Conservation (phyloP, 1,284 basidiomycete genomes). For the Agaricales sp. region DNA sequence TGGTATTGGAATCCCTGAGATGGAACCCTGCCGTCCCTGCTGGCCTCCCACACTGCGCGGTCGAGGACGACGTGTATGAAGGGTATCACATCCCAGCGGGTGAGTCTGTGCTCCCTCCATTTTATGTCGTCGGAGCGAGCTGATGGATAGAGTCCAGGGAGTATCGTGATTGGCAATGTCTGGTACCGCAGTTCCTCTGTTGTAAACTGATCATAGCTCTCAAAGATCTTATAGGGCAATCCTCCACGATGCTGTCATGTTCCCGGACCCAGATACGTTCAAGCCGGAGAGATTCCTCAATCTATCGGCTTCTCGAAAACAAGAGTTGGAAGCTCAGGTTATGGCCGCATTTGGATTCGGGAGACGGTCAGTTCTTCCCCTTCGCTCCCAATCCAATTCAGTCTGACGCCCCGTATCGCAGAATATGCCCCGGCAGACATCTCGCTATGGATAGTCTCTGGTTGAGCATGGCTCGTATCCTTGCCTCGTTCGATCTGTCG, state of each 20-base stretch:
- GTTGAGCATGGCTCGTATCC: constrained; percentile 37
- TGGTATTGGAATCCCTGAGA: constrained; percentile 19
- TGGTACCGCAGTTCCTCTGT: neutral
- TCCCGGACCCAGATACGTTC: neutral
- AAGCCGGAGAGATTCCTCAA: neutral
- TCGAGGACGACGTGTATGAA: neutral
- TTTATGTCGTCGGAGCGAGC: neutral
- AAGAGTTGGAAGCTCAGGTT: neutral
- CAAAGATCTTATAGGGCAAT: neutral
- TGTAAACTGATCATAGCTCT: neutral
- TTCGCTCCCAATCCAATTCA: neutral
- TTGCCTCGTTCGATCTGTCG: constrained; percentile 40
- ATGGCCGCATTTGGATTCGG: neutral
- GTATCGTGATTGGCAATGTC: neutral
- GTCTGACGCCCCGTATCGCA: neutral
- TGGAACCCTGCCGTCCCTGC: constrained; percentile 44
- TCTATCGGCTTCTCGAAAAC: neutral
- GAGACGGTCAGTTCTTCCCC: neutral
- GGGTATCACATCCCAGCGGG: neutral
- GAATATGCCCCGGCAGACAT: constrained; percentile 15
- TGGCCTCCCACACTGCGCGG: constrained; percentile 14
- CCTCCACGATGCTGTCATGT: neutral
- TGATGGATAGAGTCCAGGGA: neutral
- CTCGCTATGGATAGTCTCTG: constrained; percentile 45
- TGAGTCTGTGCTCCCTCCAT: neutral